Evolutionary conservation across 495 filamentous ascomycete genomes (phyloP).

Genomic region (Tuber borchii): DNA sequence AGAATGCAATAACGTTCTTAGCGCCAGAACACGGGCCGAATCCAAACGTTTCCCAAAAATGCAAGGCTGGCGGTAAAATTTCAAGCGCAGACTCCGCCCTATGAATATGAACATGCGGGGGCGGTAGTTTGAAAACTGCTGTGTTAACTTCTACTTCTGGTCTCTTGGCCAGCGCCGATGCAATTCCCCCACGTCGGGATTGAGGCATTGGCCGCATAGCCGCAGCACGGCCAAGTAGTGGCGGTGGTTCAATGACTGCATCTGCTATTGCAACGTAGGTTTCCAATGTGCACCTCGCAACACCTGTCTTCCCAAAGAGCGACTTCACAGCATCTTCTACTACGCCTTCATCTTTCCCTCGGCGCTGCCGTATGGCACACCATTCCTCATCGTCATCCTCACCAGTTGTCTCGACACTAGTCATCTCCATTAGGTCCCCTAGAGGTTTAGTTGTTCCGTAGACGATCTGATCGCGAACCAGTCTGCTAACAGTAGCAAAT

Average conservation of each 20-base stretch:
- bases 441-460: constrained; percentile 31
- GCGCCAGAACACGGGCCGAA: constrained; percentile 68
- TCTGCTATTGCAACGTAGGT: constrained; percentile 38
- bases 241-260: constrained; percentile 33
- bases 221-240: constrained; percentile 30
- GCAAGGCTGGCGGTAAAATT: constrained; percentile 67
- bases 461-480: constrained; percentile 35
- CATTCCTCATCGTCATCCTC: constrained; percentile 37
- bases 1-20: constrained; percentile 74
- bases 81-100: constrained; percentile 68
- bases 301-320: constrained; percentile 27
- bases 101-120: constrained; percentile 70
- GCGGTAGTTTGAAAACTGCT: constrained; percentile 45
- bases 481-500: constrained; percentile 32
- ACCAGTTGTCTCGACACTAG: constrained; percentile 20
- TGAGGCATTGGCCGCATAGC: constrained; percentile 32
- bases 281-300: constrained; percentile 38
- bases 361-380: constrained; percentile 26
- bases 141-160: constrained; percentile 12
- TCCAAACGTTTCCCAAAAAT: constrained; percentile 88
- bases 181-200: constrained; percentile 20
- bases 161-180: constrained; percentile 22
- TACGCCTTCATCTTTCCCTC: constrained; percentile 27
- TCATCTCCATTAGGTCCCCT: constrained; percentile 19
- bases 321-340: constrained; percentile 32